These are phyloP conservation scores for Talaromyces thailandensis DNA, from an alignment of 495 filamentous ascomycete genomes.

Conservation along the genomic window DNA sequence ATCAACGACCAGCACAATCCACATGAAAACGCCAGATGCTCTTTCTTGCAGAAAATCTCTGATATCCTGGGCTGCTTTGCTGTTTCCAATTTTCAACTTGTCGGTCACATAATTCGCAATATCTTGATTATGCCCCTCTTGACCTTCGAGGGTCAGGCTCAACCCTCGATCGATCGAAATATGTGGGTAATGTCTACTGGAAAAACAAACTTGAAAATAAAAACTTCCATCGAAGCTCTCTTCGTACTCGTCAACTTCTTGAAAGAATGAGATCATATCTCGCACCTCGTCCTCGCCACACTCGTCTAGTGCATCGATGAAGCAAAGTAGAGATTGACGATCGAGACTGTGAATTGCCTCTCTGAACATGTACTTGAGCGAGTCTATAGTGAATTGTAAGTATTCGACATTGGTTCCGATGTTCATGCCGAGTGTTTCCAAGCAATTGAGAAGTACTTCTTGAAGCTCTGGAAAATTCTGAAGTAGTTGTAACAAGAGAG, in stretches of 20 bases:
- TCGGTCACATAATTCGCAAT: slow-evolving; percentile 11
- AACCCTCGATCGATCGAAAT: slow-evolving; percentile 9
- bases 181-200: slow-evolving; percentile 20
- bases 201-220: slow-evolving; percentile 12
- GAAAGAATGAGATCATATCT: slow-evolving; percentile 7
- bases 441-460: slow-evolving; percentile 6
- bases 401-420: background rate
- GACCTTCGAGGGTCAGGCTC: slow-evolving; percentile 11
- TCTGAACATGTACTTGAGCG: background rate
- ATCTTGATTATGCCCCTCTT: slow-evolving; percentile 12
- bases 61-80: background rate
- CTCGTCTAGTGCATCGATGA: slow-evolving; percentile 33
- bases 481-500: slow-evolving; percentile 30
- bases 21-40: slow-evolving; percentile 16
- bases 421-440: too few relatives aligned
- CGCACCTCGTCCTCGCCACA: slow-evolving; percentile 13
- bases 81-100: background rate
- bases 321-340: slow-evolving; percentile 7
- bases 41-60: background rate
- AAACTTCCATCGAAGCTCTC: background rate
- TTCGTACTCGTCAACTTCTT: slow-evolving; percentile 1
- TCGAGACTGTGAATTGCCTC: background rate
- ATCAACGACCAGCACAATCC: slow-evolving; percentile 16
- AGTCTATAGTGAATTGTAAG: background rate
- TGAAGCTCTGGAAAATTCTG: slow-evolving; percentile 18